Evolutionary conservation across 371 early-diverging fungal species (phyloP), one percentile per base, ranked within the genome.

Genomic region (Mortierella sp.): DNA sequence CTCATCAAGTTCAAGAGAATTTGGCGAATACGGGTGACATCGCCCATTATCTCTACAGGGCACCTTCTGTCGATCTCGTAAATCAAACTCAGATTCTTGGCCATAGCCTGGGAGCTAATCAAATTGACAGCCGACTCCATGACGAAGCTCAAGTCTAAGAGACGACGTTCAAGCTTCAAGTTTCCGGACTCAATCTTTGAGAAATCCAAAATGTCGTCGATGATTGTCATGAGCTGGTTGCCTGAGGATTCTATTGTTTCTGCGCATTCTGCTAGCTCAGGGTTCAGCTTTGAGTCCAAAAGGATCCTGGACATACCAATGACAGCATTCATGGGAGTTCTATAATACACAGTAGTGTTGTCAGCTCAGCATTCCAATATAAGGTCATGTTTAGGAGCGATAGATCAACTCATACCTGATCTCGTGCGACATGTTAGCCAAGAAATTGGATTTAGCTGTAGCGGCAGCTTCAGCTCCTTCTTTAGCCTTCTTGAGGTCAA

Each of bases 141-240:
- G 3, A 92, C 83, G 1, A 84, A 86, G 33, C 86, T 68, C 1
- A 89, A 85, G n/a, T 88, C 88, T 32, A 91, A 65, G 48, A 72
- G 50, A 4, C 75, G 75, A 8, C 64, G 70, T 40, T 87, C 85
- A 48, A 90, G 72, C 1, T 75, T 78, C 6, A 90, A 65, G 58
- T 88, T 87, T 5, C 87, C 88, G 24, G 88, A 86, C 69, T 90
- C 91, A 28, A 90, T 81, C 75, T 88, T 89, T 22, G 87, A 86
- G 65, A 84, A 87, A 63, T 90, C 91, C 24, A 90, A 72, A 36
- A 90, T 88, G 70, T 90, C 88, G 66, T 89, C 86, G 33, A 90
- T 86, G 7, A 90, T 71, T 1, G 85, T 83, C 77, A 88, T 77
- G 13, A 88, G 77, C 16, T 83, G 84, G 62, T 87, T 84, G 15